Percentiles rank a stretch among this genome's conserved stretches.
Evolutionary conservation across 495 filamentous ascomycete genomes (phyloP).

Genomic region (Tuber borchii): DNA sequence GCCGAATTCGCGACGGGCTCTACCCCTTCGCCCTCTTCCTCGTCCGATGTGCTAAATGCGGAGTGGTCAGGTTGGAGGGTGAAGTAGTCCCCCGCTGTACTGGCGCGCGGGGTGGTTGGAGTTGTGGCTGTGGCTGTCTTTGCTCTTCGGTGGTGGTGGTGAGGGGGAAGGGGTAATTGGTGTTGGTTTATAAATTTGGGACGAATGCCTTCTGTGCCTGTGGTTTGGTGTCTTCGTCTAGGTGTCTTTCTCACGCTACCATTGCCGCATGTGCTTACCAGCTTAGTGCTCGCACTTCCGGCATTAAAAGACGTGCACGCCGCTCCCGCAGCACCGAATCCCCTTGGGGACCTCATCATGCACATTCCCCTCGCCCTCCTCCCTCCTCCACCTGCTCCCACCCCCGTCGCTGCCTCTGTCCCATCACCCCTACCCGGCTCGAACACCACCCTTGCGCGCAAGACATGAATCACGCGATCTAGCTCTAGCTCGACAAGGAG

Average conservation of each 20-base stretch:
- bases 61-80: background rate
- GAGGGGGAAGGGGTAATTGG: background rate
- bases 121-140: background rate
- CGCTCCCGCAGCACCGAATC: background rate
- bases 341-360: background rate
- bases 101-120: background rate
- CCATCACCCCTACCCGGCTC: conserved; percentile 63
- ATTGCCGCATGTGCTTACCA: conserved; percentile 1
- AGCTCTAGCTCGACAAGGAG: conserved; percentile 80
- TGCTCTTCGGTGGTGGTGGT: background rate
- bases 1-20: conserved; percentile 17
- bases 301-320: background rate
- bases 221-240: conserved; percentile 1
- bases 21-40: conserved; percentile 3
- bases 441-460: conserved; percentile 72
- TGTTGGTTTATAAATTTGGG: background rate
- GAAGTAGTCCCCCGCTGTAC: background rate
- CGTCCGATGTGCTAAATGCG: background rate
- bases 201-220: background rate
- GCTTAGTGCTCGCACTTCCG: background rate
- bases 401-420: conserved; percentile 36
- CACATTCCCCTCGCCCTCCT: background rate
- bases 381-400: background rate
- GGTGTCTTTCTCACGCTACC: background rate
- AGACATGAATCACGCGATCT: conserved; percentile 70